Evolutionary conservation across 768 basidiomycete genomes (phyloP).

Genomic region (Lactarius pseudohatsudake): DNA sequence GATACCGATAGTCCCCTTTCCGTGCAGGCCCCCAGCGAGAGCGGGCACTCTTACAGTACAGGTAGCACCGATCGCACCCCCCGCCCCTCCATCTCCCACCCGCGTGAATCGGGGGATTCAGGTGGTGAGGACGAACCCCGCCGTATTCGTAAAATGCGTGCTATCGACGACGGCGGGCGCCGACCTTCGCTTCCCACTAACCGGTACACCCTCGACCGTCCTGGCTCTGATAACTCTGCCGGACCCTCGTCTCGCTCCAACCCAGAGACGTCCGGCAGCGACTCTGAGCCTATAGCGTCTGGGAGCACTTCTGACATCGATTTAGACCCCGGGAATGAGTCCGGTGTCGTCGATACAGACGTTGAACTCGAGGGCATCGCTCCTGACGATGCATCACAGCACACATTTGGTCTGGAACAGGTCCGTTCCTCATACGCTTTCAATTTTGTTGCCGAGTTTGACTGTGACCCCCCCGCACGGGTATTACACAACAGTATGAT

Average conservation of each 20-base stretch:
- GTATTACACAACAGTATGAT: conserved; percentile 14
- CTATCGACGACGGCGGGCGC: conserved; percentile 44
- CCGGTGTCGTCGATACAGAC: conserved; percentile 5
- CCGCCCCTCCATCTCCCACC: conserved; percentile 42
- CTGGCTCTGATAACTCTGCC: background rate
- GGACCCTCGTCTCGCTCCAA: conserved; percentile 9
- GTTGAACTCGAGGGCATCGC: background rate
- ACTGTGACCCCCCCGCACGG: conserved; percentile 3
- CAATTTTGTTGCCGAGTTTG: conserved; percentile 9
- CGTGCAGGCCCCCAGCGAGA: conserved; percentile 15
- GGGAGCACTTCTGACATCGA: conserved; percentile 18
- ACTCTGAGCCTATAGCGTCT: conserved; percentile 19
- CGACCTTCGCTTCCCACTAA: conserved; percentile 44
- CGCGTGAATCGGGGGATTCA: conserved; percentile 38
- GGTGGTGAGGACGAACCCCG: conserved; percentile 35
- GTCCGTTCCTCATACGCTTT: conserved; percentile 7
- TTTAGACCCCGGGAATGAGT: conserved; percentile 14
- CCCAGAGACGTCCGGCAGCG: conserved; percentile 16
- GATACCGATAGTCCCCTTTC: conserved; percentile 42
- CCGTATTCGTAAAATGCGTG: conserved; percentile 43
- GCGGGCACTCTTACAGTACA: conserved; percentile 28
- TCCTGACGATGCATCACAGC: conserved; percentile 4
- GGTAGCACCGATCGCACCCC: conserved; percentile 45
- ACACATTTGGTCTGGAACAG: conserved; percentile 18
- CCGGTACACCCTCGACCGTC: conserved; percentile 27